Evolutionary conservation across 148 eudicot species (phyloP), one percentile per base, ranked within the genome.

Genomic region (Hydrangea macrophylla): DNA sequence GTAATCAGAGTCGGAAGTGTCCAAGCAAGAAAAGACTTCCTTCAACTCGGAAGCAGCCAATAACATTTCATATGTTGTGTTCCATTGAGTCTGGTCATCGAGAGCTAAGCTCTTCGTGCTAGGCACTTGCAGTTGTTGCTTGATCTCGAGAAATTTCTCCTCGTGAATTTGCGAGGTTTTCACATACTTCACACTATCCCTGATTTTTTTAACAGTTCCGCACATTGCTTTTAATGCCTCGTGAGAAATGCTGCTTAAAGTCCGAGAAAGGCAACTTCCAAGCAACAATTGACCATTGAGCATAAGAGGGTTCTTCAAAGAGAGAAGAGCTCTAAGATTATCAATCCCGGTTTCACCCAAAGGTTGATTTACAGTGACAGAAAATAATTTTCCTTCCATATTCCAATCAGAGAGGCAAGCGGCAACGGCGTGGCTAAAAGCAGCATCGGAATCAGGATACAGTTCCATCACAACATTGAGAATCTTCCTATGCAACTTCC

Each of bases 61-160:
- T 45, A 92, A 73, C 98, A 92, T 92, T 57, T 92, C 91, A 20
- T 89, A 92, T 18, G 98, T 89, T 0, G 96, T 89, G 82, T 89
- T 79, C 98, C 98, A 92, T 20, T 71, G 72, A 9, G 86, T 81
- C 32, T 59, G 63, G 60, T 89, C 87, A 69, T 92, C 98, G 18
- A 92, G 82, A 22, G 73, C 67, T 26, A 92, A 80, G 24, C 23
- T 61, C 75, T 81, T 87, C 23, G 81, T 73, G 67, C 85, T 82
- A 0, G 96, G 89, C 2, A 92, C 93, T 66, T 82, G 98, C 61
- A 92, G 93, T 53, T 84, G 86, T 76, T 84, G 85, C 79, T 89
- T 92, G 68, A 89, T 64, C 72, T 87, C 89, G 4, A 82, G 65
- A 59, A 92, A 92, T 62, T 84, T 89, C 55, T 89, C 93, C 75